phyloP scores from a whole-genome alignment of 2,329 filamentous ascomycete genomes.

The Cladophialophora carrionii region DNA sequence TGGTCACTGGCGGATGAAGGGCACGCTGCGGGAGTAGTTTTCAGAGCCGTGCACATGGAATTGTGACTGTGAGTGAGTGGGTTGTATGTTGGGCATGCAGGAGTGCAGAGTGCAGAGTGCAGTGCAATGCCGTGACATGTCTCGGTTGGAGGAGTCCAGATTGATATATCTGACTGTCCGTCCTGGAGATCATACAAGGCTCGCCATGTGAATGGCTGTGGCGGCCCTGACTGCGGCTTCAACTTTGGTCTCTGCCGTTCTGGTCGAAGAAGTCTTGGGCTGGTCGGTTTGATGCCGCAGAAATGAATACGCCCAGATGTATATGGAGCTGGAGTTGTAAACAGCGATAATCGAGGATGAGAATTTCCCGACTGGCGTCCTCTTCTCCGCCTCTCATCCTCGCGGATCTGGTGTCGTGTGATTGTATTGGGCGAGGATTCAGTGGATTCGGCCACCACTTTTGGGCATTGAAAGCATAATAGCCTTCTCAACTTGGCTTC shows the following conservation, averaged over 20 bases:
- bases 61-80: neutral
- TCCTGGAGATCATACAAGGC: neutral
- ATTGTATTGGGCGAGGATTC: neutral
- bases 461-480: neutral
- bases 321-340: neutral
- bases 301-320: neutral
- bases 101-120: neutral
- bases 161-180: neutral
- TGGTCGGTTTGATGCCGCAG: neutral
- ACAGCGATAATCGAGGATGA: neutral
- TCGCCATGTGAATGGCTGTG: neutral
- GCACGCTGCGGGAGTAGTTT: no score
- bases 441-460: neutral
- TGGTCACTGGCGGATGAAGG: no score
- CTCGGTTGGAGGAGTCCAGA: neutral
- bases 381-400: neutral
- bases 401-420: neutral
- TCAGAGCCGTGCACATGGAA: neutral
- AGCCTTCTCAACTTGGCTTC: slow-evolving; percentile 65
- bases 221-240: neutral
- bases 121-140: neutral
- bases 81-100: neutral
- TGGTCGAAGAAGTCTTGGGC: neutral
- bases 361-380: neutral
- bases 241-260: neutral